These are phyloP conservation scores for Penicillium rolfsii DNA, from an alignment of 2,329 filamentous ascomycete species.

Conservation along the genomic window DNA sequence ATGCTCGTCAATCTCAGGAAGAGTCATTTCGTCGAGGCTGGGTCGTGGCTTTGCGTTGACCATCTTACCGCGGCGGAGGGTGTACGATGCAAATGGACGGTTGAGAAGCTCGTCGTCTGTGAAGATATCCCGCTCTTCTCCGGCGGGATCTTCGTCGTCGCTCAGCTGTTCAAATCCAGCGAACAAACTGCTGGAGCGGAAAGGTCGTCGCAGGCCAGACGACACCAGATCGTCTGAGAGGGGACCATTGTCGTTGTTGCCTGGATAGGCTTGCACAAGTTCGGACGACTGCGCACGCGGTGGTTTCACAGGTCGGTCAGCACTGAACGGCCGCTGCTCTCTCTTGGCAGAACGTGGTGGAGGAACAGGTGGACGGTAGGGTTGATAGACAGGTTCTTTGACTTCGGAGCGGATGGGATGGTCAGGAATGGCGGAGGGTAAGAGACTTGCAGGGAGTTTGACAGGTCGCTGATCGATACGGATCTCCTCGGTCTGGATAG, in stretches of 20 bases:
- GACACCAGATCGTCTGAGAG: slow-evolving; percentile 61
- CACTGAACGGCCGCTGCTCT: slow-evolving; percentile 31
- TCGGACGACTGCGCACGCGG: slow-evolving; percentile 36
- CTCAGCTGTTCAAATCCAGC: slow-evolving; percentile 77
- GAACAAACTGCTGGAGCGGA: slow-evolving; percentile 82
- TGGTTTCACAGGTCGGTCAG: slow-evolving; percentile 41
- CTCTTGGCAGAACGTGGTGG: slow-evolving; percentile 40
- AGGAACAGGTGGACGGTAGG: slow-evolving; percentile 39
- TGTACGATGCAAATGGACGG: slow-evolving; percentile 50
- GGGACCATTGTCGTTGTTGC: slow-evolving; percentile 79
- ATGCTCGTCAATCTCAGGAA: slow-evolving; percentile 46
- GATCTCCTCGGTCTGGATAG: slow-evolving; percentile 89
- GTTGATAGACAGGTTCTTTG: slow-evolving; percentile 36
- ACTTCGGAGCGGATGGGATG: slow-evolving; percentile 42
- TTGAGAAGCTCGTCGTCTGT: slow-evolving; percentile 51
- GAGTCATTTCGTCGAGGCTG: slow-evolving; percentile 38
- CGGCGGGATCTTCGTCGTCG: slow-evolving; percentile 46
- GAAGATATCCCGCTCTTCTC: slow-evolving; percentile 39
- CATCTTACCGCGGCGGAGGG: slow-evolving; percentile 47
- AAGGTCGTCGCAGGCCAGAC: slow-evolving; percentile 66
- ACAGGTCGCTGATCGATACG: slow-evolving; percentile 76
- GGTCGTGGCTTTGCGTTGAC: slow-evolving; percentile 41
- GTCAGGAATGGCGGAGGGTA: slow-evolving; percentile 73
- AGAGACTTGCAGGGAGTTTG: slow-evolving; percentile 74
- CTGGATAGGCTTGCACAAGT: slow-evolving; percentile 70